Evolutionary conservation across 331 rosid species (phyloP), one percentile per base, ranked within the genome.

Genomic region (Cucumis variabilis): DNA sequence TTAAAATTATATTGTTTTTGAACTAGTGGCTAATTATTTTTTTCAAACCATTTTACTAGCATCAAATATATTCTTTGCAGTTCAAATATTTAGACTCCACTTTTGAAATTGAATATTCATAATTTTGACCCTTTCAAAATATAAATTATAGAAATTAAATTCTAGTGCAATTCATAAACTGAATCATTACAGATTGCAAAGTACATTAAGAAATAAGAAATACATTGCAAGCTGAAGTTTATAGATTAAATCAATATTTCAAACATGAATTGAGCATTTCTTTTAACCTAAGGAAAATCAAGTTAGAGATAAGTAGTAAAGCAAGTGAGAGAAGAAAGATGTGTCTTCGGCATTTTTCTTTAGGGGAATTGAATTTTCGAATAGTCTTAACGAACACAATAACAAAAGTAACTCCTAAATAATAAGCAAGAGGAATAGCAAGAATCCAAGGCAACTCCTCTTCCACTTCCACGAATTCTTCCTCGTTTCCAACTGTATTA

Each of bases 391-490:
- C 95, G 24, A 95, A 87, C 63, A 98, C 98, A 25, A 97, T 85
- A 53, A 93, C 93, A 72, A 97, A 95, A 23, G 98, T 91, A 33
- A 97, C 84, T 77, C 92, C 93, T 4, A 87, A 94, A 66, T n/a
- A n/a, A n/a, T 97, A 97, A 11, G 94, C 95, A 9, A 97, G 92
- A 88, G 98, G 99, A 68, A 97, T 66, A 25, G 98, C 98, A 21
- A 97, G 96, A 88, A 97, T 92, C 99, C 99, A 97, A 0, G 99
- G 98, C 19, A 97, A 86, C 79, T 95, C 98, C 86, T 94, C 99
- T 88, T 97, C 98, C 63, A 93, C 95, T 87, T 94, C 99, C 66
- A 90, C 98, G 5, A 79, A 85, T 17, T 74, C 83, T 67, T 91
- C 94, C 25, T 82, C 86, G 41, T 89, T 84, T 9, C 80, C 86